A percentile compares a stretch with the other conserved stretches of the same genome.
These are phyloP conservation scores for Xylariaceae sp. DNA, from an alignment of 2,329 filamentous ascomycete genomes.

Conservation along the genomic window DNA sequence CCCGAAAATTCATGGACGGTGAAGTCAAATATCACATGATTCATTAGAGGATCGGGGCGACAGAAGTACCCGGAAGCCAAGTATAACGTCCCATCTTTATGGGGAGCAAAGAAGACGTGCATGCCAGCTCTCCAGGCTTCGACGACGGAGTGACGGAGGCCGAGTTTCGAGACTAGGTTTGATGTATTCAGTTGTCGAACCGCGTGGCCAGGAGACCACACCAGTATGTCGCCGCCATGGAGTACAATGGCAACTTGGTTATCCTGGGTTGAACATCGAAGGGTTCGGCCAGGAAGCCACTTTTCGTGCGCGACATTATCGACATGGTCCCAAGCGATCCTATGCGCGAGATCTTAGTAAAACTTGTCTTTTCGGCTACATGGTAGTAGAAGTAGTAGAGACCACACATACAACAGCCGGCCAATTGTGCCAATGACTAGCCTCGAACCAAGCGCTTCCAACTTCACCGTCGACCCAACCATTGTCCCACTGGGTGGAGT, in stretches of 20 bases:
- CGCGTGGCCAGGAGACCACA: conserved; percentile 22
- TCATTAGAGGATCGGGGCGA: not conserved
- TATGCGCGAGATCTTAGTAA: conserved; percentile 14
- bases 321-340: conserved; percentile 25
- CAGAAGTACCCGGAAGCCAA: conserved; percentile 16
- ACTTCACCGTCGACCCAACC: not conserved
- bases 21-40: not conserved
- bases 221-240: conserved; percentile 15
- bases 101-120: conserved; percentile 18
- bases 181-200: conserved; percentile 11
- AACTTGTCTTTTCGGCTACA: not conserved
- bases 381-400: not conserved
- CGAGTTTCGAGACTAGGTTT: conserved; percentile 1
- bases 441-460: conserved; percentile 22
- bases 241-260: conserved; percentile 20
- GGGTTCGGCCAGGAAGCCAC: conserved; percentile 13
- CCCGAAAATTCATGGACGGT: conserved; percentile 7
- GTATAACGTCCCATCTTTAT: conserved; percentile 16
- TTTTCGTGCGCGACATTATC: conserved; percentile 18
- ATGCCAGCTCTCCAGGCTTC: conserved; percentile 10
- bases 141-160: not conserved
- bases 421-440: conserved; percentile 20
- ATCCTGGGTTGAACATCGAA: conserved; percentile 14
- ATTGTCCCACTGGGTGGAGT: conserved; percentile 15
- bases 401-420: conserved; percentile 19